Evolutionary conservation across 768 basidiomycete genomes (phyloP).

Genomic region (Phylloporus sp.): DNA sequence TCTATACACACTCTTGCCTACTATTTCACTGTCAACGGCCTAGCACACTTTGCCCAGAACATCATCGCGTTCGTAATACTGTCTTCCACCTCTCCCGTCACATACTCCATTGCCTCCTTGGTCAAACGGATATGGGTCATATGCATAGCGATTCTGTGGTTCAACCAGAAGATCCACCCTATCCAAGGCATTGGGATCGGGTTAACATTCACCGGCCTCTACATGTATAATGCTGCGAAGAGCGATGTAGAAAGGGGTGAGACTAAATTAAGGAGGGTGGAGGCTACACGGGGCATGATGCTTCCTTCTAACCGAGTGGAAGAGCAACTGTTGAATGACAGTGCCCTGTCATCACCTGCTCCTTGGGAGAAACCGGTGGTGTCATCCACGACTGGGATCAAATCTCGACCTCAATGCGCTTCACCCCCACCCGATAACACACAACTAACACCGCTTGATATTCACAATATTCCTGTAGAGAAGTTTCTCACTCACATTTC

Average conservation of each 20-base stretch:
- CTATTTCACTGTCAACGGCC: slow-evolving; percentile 91
- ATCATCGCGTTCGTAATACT: slow-evolving; percentile 97
- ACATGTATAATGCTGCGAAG: slow-evolving; percentile 96
- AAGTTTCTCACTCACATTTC: slow-evolving; percentile 15
- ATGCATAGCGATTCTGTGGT: slow-evolving; percentile 97
- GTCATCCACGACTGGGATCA: slow-evolving; percentile 26
- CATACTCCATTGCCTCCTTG: slow-evolving; percentile 97
- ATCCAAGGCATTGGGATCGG: slow-evolving; percentile 88
- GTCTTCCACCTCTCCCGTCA: slow-evolving; percentile 94
- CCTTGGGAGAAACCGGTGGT: background rate
- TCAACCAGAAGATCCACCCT: slow-evolving; percentile 79
- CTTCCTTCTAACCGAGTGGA: slow-evolving; percentile 69
- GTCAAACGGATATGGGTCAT: slow-evolving; percentile 98
- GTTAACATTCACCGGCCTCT: slow-evolving; percentile 86
- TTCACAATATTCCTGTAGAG: slow-evolving; percentile 10
- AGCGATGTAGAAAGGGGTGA: slow-evolving; percentile 91
- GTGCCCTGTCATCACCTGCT: slow-evolving; percentile 27
- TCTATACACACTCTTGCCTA: slow-evolving; percentile 63
- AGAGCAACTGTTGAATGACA: slow-evolving; percentile 44
- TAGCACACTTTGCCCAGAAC: slow-evolving; percentile 95
- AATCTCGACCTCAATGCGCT: slow-evolving; percentile 16
- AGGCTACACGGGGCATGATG: slow-evolving; percentile 63
- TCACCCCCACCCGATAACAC: slow-evolving; percentile 1
- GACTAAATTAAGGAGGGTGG: slow-evolving; percentile 75
- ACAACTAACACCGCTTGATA: slow-evolving; percentile 2